Evolutionary conservation across 2,329 filamentous ascomycete genomes (phyloP), one percentile per base, ranked within the genome.

Genomic region (Didymella pinodella): DNA sequence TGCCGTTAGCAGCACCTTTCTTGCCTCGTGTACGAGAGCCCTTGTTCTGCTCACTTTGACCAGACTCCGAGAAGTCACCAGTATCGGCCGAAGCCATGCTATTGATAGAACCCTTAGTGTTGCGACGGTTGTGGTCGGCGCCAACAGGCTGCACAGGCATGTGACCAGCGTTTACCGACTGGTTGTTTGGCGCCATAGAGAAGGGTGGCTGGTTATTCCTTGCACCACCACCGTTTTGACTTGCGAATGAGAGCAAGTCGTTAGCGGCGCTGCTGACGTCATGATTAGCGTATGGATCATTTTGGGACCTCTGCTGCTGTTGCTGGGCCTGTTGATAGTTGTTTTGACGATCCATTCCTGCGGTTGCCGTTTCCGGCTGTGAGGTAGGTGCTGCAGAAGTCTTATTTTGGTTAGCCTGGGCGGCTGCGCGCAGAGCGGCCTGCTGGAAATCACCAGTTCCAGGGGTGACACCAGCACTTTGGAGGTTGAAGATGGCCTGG

Each of bases 241-340:
- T 74, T 48, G 95, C 93, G 58, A 99, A 84, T 85, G 97, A 90
- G 70, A 92, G 96, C 0, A 99, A 83, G 29, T 95, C 93, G 75
- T 97, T 98, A 50, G 94, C 95, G 43, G 94, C 95, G 79, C 97
- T 94, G 69, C 94, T 96, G 52, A 88, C 88, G 72, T 97, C 94
- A 78, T 96, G 92, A 41, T 93, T 91, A 58, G 93, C 90, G 72
- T 93, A 96, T 4, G 89, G 86, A 53, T 91, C 90, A 57, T 78
- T 78, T 54, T 75, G 77, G 29, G 77, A 70, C 55, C 78, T 76
- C 60, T 76, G 72, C 57, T 73, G 70, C 53, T 69, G 70, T 31
- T 71, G 66, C 40, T 68, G 68, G 26, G 82, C 74, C 11, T 84
- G 79, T 68, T 80, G 76, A 61, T 73, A 77, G 55, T 85, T 85